These are phyloP conservation scores for Elsinoe necatrix DNA, from an alignment of 2,329 filamentous ascomycete species.

Conservation along the genomic window DNA sequence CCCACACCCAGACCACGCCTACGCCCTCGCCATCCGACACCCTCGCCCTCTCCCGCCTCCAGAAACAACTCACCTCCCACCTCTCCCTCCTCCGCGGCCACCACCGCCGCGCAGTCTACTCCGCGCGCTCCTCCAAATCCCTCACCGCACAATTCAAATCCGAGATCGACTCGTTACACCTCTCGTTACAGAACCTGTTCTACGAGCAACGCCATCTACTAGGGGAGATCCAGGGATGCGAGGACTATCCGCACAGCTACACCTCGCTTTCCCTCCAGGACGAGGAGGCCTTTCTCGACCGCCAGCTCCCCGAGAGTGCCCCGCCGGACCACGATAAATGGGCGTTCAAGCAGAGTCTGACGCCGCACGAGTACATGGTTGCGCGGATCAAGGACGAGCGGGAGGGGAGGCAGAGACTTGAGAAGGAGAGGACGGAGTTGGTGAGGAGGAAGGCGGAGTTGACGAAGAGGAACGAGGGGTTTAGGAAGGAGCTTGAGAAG, in stretches of 20 bases:
- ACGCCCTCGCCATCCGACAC: conserved; percentile 43
- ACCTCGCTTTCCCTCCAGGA: conserved; percentile 76
- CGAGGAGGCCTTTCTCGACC: conserved; percentile 66
- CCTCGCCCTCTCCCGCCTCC: conserved; percentile 60
- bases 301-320: conserved; percentile 47
- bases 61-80: conserved; percentile 71
- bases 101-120: conserved; percentile 72
- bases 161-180: conserved; percentile 82
- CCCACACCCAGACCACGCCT: conserved; percentile 33
- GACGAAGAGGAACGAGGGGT: conserved; percentile 74
- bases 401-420: conserved; percentile 71
- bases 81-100: conserved; percentile 72
- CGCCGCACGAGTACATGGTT: conserved; percentile 77
- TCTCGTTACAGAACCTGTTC: conserved; percentile 90
- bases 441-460: conserved; percentile 58
- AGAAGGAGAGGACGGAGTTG: conserved; percentile 64
- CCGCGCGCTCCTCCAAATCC: conserved; percentile 76
- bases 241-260: conserved; percentile 87
- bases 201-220: conserved; percentile 90
- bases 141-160: conserved; percentile 78
- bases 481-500: conserved; percentile 86
- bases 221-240: conserved; percentile 82
- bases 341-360: conserved; percentile 48
- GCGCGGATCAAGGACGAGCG: conserved; percentile 88
- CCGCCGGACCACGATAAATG: conserved; percentile 35